Evolutionary conservation across 768 basidiomycete genomes (phyloP), one percentile per base, ranked within the genome.

Genomic region (Termitomyces sp.): DNA sequence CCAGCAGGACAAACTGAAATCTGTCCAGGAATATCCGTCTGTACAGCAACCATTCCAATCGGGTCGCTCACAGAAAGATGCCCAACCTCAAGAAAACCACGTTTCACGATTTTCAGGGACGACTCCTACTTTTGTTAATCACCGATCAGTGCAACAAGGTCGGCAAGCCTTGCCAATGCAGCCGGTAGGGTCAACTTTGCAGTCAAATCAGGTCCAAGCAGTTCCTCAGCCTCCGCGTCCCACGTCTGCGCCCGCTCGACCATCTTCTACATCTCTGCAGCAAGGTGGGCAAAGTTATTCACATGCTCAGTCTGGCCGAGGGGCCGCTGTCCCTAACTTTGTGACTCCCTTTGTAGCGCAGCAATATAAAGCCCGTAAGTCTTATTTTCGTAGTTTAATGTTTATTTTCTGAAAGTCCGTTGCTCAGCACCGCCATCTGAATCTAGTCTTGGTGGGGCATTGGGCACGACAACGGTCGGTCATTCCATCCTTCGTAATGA

Each of bases 161-260:
- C 53, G 53, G n/a, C 60, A 52, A 32, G 38, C 56, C 27, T 45
- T 60, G 25, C 16, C 38, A 16, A 60, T 60, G 59, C 56, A 54
- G 41, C 59, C 56, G 7, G 56, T 60, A 9, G 35, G 40, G 23
- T n/a, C 27, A 18, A 27, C 11, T 23, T 27, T 16, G 13, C 44
- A 48, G 33, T 36, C 33, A 11, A 35, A 36, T 48, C 47, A 48
- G 36, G 47, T 25, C n/a, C 22, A 36, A 36, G 16, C n/a, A 25
- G 16, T 5, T 18, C 2, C 23, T 42, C 57, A 49, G 12, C 7
- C 43, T 31, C 31, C 36, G 31, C 41, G 25, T 23, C 25, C 49
- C 27, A 38, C 13, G 16, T 52, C 13, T 3, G 3, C n/a, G 3
- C 4, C n/a, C 32, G 7, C 22, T 11, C 5, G 22, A 16, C 11